These are phyloP conservation scores for Blastocystis sp. DNA, from an alignment of 352 stramenopile species.

Conservation along the genomic window DNA sequence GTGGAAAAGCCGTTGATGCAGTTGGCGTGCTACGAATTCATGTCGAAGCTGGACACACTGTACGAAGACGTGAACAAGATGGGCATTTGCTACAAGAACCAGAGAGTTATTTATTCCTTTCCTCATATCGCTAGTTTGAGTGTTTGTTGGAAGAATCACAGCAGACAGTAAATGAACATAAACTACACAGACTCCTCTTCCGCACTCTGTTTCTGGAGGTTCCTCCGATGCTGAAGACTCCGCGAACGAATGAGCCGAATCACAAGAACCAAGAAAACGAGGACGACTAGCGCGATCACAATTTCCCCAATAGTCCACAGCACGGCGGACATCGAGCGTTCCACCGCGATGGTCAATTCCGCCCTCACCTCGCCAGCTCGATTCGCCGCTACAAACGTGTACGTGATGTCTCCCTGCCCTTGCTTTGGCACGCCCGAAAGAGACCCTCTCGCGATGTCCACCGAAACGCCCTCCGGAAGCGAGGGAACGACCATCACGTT, in stretches of 20 bases:
- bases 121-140: background rate
- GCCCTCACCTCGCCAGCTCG: too few species aligned
- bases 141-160: background rate
- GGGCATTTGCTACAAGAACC: constrained; percentile 14
- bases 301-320: background rate
- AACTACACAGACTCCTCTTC: too few species aligned
- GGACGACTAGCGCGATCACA: background rate
- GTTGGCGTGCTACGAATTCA: constrained; percentile 54
- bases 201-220: background rate
- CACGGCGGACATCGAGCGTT: background rate
- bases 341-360: background rate
- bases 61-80: background rate
- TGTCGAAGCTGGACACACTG: constrained; percentile 30
- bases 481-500: background rate
- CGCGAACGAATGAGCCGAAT: background rate
- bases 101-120: constrained; percentile 40
- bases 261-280: background rate
- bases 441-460: background rate
- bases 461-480: background rate
- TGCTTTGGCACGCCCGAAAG: background rate
- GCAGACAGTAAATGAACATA: too few species aligned
- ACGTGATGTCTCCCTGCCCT: background rate
- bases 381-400: background rate
- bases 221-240: background rate
- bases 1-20: constrained; percentile 57